Conservation (phyloP, 2,329 filamentous ascomycete genomes). For the Chrysosporium queenslandicum region DNA sequence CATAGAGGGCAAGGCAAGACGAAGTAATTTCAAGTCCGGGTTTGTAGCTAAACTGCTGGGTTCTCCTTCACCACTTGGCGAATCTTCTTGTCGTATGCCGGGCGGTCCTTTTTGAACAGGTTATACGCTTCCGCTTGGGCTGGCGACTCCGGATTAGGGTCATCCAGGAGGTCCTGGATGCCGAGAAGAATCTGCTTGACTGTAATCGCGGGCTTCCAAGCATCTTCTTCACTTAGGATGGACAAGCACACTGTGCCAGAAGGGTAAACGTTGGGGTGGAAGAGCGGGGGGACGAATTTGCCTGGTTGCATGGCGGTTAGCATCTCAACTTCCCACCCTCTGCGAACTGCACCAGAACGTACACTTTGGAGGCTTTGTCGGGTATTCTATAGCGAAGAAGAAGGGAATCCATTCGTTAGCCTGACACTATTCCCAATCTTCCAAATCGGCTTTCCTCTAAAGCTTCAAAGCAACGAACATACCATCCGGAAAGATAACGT, state of each 20-base stretch:
- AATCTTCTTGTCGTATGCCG: slow-evolving; percentile 81
- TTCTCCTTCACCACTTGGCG: slow-evolving; percentile 82
- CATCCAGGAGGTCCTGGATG: slow-evolving; percentile 89
- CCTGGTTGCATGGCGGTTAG: slow-evolving; percentile 43
- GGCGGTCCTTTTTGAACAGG: slow-evolving; percentile 80
- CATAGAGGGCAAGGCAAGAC: background rate
- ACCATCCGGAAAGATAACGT: slow-evolving; percentile 89
- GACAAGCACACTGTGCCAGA: slow-evolving; percentile 95
- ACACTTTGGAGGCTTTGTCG: slow-evolving; percentile 98
- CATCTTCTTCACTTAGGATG: slow-evolving; percentile 96
- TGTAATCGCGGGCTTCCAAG: slow-evolving; percentile 96
- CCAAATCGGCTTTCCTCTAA: background rate
- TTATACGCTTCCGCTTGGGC: slow-evolving; percentile 97
- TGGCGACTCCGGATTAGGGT: slow-evolving; percentile 92
- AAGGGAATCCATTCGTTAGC: slow-evolving; percentile 8
- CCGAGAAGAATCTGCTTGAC: slow-evolving; percentile 95
- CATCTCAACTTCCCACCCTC: background rate
- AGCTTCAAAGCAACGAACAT: slow-evolving; percentile 27
- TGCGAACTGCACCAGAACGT: slow-evolving; percentile 32
- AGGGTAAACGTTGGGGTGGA: slow-evolving; percentile 97
- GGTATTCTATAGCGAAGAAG: slow-evolving; percentile 61
- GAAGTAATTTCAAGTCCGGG: background rate
- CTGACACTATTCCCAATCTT: background rate
- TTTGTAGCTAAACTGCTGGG: slow-evolving; percentile 52
- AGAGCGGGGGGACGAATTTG: slow-evolving; percentile 92